A percentile compares a stretch with the other conserved stretches of the same genome.
Conservation (phyloP, 495 filamentous ascomycete species). For the Gamarada debralockiae region DNA sequence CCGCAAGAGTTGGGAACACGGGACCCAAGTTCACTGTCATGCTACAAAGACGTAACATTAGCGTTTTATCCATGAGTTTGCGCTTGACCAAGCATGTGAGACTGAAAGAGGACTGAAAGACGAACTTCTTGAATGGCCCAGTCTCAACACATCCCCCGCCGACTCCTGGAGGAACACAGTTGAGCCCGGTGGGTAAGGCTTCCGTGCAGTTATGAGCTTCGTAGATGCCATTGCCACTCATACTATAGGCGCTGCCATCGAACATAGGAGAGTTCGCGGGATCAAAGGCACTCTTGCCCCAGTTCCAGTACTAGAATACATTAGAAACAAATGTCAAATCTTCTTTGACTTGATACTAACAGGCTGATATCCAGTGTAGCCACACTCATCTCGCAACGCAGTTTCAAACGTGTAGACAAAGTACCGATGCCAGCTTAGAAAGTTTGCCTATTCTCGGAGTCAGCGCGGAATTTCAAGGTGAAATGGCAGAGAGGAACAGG, state of each 20-base stretch:
- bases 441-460: slow-evolving; percentile 44
- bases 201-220: slow-evolving; percentile 29
- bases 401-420: slow-evolving; percentile 63
- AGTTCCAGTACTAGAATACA: slow-evolving; percentile 39
- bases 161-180: slow-evolving; percentile 35
- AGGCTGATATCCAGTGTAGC: slow-evolving; percentile 53
- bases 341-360: slow-evolving; percentile 7
- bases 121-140: slow-evolving; percentile 57
- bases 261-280: slow-evolving; percentile 60
- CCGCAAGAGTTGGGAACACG: too few species aligned
- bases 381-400: slow-evolving; percentile 66
- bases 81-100: too few species aligned
- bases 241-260: slow-evolving; percentile 56
- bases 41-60: too few species aligned
- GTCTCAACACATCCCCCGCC: slow-evolving; percentile 63
- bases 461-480: too few species aligned
- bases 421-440: slow-evolving; percentile 72
- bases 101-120: too few species aligned
- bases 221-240: slow-evolving; percentile 58
- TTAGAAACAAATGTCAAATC: neutral
- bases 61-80: too few species aligned
- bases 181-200: slow-evolving; percentile 21
- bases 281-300: slow-evolving; percentile 45
- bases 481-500: too few species aligned
- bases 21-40: too few species aligned